Base-by-base conservation (phyloP, 306 rosid genomes). In the Acacia acuminata region DNA sequence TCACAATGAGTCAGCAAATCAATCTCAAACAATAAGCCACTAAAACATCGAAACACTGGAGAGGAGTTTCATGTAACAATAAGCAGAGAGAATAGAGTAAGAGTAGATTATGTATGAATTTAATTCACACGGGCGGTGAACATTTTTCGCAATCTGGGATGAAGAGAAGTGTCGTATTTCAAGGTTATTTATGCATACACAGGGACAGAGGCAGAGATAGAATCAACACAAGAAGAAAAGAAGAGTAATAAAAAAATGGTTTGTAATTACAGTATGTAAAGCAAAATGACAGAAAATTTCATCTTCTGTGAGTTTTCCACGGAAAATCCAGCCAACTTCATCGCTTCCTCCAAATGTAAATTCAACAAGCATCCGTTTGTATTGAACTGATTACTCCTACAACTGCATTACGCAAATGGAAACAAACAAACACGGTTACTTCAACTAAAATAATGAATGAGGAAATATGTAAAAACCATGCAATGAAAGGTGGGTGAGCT, bases 191-290 rank as follows among this genome's bases (percentile, higher is more conserved):
- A 75, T 86, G 87, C 89, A 88, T 86, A 71, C 75, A 71, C 36
- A 44, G 56, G 51, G 86, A 87, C 83, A 27, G 81, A 53, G 87
- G 85, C 81, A 24, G 81, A 55, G 85, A 22, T 30, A 58, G 65
- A 89, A 80, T 76, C 79, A 84, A 87, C 85, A 75, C 85, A 34
- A 86, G 61, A 81, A 88, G 10, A 10, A 63, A 79, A 87, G 11
- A n/a, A 53, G 24, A 78, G 82, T 81, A 78, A 83, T 80, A 68
- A 84, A 84, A 76, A 79, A 77, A 82, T 84, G 80, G 82, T 78
- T 84, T 82, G 93, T 90, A 93, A 93, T 93, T 91, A 93, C 98
- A 90, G 93, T 89, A 83, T 88, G 88, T 44, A 71, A 87, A 82
- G 78, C 84, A 79, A 88, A 88, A 86, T 84, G 83, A 86, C 82